A percentile compares a stretch with the other conserved stretches of the same genome.
Evolutionary conservation across 2,329 filamentous ascomycete genomes (phyloP).

Genomic region (Xylariaceae sp.): DNA sequence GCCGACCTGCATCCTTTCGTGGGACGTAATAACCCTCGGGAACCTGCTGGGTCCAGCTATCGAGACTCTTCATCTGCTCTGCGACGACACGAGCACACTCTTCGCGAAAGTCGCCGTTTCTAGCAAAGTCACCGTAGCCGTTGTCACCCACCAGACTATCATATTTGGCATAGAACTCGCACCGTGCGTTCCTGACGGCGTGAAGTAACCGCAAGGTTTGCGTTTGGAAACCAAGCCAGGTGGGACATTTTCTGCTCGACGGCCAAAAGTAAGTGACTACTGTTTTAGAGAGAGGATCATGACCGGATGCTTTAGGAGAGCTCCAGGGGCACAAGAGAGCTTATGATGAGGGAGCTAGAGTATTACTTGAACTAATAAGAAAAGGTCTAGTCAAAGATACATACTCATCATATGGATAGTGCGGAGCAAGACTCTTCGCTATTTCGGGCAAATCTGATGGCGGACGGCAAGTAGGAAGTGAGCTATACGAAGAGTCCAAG

Average conservation of each 20-base stretch:
- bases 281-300: too few relatives aligned
- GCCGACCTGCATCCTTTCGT: neutral
- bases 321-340: too few relatives aligned
- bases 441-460: conserved; percentile 9
- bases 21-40: conserved; percentile 11
- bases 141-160: conserved; percentile 5
- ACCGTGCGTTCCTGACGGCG: neutral
- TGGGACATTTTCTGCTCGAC: neutral
- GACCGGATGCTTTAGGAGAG: too few relatives aligned
- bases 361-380: too few relatives aligned
- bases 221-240: conserved; percentile 17
- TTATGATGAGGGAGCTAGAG: too few relatives aligned
- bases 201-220: conserved; percentile 13
- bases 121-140: conserved; percentile 10
- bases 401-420: too few relatives aligned
- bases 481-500: too few relatives aligned
- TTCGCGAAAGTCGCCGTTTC: conserved; percentile 10
- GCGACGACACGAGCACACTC: conserved; percentile 13
- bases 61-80: conserved; percentile 10
- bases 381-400: too few relatives aligned
- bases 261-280: too few relatives aligned
- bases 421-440: conserved; percentile 11
- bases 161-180: conserved; percentile 6
- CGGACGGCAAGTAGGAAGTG: conserved; percentile 8
- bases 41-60: conserved; percentile 15